Percentiles rank a stretch among this genome's conserved stretches.
Evolutionary conservation across 805 yeast species (phyloP).

Genomic region (Cyberlindnera mycetangii): DNA sequence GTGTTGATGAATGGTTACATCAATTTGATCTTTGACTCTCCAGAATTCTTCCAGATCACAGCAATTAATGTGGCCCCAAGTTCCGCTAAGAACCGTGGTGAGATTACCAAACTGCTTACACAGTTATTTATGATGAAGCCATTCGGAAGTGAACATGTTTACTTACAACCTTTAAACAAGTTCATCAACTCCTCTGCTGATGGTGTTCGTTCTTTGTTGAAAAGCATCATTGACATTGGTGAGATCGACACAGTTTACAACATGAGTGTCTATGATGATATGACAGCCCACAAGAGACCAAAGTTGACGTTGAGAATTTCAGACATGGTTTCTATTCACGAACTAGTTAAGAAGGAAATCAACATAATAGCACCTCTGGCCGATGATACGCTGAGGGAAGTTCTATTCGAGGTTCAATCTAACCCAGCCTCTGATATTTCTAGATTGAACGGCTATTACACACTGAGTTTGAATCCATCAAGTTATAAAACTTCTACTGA

Average conservation of each 20-base stretch:
- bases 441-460: slow-evolving; percentile 50
- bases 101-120: slow-evolving; percentile 54
- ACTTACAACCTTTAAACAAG: slow-evolving; percentile 77
- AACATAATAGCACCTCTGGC: slow-evolving; percentile 42
- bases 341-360: slow-evolving; percentile 40
- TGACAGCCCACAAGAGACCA: slow-evolving; percentile 52
- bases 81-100: slow-evolving; percentile 46
- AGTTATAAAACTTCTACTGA: slow-evolving; percentile 41
- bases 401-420: slow-evolving; percentile 40
- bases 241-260: slow-evolving; percentile 59
- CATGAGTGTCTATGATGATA: slow-evolving; percentile 66
- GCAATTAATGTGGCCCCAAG: slow-evolving; percentile 17
- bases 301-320: slow-evolving; percentile 42
- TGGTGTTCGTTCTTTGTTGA: slow-evolving; percentile 43
- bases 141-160: slow-evolving; percentile 59
- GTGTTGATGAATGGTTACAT: slow-evolving; percentile 53
- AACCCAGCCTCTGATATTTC: slow-evolving; percentile 43
- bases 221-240: slow-evolving; percentile 48
- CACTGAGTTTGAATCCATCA: slow-evolving; percentile 58
- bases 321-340: slow-evolving; percentile 45
- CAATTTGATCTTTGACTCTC: slow-evolving; percentile 43
- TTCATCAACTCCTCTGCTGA: slow-evolving; percentile 53
- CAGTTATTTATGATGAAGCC: slow-evolving; percentile 69
- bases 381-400: slow-evolving; percentile 54
- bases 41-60: slow-evolving; percentile 57